Evolutionary conservation across 768 basidiomycete genomes (phyloP).

Genomic region (Botryobasidium botryosum): DNA sequence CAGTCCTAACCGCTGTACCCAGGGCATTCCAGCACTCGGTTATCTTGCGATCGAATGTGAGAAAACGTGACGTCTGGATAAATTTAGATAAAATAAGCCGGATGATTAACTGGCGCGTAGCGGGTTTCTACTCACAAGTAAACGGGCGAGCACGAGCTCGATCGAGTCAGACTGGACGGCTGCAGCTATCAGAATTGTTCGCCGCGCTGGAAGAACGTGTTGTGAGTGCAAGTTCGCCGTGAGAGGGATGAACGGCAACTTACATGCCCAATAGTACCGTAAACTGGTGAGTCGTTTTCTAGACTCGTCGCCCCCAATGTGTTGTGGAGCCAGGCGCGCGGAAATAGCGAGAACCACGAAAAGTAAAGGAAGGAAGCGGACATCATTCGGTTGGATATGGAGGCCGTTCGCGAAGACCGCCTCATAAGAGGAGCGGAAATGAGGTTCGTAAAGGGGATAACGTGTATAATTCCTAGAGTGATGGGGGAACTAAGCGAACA

Average conservation of each 20-base stretch:
- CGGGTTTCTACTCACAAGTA: slow-evolving; percentile 50
- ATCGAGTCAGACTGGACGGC: slow-evolving; percentile 87
- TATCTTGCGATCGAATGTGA: slow-evolving; percentile 62
- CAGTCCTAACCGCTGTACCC: slow-evolving; percentile 82
- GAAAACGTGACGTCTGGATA: slow-evolving; percentile 46
- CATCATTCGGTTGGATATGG: slow-evolving; percentile 51
- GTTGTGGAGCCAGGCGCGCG: slow-evolving; percentile 69
- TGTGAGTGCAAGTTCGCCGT: slow-evolving; percentile 10
- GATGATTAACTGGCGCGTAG: too few species aligned
- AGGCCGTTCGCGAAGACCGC: slow-evolving; percentile 45
- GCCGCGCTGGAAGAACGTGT: slow-evolving; percentile 38
- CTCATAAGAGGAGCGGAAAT: slow-evolving; percentile 57
- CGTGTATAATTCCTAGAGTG: slow-evolving; percentile 71
- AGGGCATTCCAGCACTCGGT: slow-evolving; percentile 96
- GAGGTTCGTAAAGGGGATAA: slow-evolving; percentile 74
- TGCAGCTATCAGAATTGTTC: slow-evolving; percentile 77
- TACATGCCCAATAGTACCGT: slow-evolving; percentile 92
- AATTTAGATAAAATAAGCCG: too few species aligned
- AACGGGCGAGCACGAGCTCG: slow-evolving; percentile 81
- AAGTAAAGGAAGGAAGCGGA: slow-evolving; percentile 76
- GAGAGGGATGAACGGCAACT: slow-evolving; percentile 20
- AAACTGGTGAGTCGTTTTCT: slow-evolving; percentile 62
- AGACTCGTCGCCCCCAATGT: slow-evolving; percentile 63
- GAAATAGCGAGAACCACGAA: slow-evolving; percentile 86
- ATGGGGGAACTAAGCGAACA: slow-evolving; percentile 10